phyloP scores from a whole-genome alignment of 352 stramenopile species.

The Phytophthora gonapodyides region DNA sequence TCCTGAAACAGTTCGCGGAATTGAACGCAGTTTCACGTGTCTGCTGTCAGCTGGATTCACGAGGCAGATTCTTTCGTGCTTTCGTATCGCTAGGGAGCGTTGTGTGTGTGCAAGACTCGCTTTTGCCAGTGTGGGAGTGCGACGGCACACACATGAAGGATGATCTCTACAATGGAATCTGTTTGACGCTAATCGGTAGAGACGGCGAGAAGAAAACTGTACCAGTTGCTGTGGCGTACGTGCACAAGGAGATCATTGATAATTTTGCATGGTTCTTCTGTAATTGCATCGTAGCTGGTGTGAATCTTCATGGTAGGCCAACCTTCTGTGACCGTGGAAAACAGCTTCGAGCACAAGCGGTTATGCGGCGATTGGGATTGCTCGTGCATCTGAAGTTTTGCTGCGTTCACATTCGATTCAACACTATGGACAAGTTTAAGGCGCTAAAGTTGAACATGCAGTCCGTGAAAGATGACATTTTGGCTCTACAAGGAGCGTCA shows the following conservation, averaged over 20 bases:
- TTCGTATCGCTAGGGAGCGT: constrained; percentile 3
- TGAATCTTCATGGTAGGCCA: not conserved
- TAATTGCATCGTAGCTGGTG: constrained; percentile 10
- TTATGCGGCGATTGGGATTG: not conserved
- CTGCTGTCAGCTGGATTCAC: constrained; percentile 4
- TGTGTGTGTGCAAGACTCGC: not conserved
- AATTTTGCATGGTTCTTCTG: constrained; percentile 17
- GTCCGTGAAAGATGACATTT: constrained; percentile 10
- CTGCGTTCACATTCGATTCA: constrained; percentile 16
- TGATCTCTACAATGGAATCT: constrained; percentile 11
- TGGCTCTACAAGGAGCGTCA: constrained; percentile 1
- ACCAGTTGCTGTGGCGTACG: constrained; percentile 1
- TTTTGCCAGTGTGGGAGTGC: constrained; percentile 17
- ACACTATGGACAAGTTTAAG: constrained; percentile 20
- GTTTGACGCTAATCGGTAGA: constrained; percentile 6
- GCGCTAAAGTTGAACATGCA: constrained; percentile 3
- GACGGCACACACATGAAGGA: constrained; percentile 22
- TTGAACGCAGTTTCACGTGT: constrained; percentile 7
- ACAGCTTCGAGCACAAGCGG: not conserved
- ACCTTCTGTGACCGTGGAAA: constrained; percentile 12
- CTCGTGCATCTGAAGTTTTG: constrained; percentile 12
- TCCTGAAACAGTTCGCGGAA: constrained; percentile 3
- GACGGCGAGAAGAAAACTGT: constrained; percentile 15
- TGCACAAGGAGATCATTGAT: constrained; percentile 10
- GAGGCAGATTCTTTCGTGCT: constrained; percentile 3